phyloP scores from a whole-genome alignment of 768 basidiomycete species.

The Boletus barrowsii region DNA sequence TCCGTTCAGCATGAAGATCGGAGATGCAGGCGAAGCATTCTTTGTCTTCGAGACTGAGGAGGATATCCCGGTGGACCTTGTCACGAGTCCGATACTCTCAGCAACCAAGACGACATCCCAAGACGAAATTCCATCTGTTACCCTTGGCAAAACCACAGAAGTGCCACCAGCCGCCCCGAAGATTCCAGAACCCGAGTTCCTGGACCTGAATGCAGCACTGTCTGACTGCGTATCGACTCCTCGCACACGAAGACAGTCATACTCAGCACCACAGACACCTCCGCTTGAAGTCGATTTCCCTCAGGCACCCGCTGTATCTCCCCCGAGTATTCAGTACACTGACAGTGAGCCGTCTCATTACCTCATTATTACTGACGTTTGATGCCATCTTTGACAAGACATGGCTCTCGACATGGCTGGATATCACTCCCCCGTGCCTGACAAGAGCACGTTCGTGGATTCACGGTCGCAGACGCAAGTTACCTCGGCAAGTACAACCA shows the following conservation, averaged over 20 bases:
- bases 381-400: conserved; percentile 39
- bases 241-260: conserved; percentile 25
- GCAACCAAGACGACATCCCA: conserved; percentile 42
- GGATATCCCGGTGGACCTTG: conserved; percentile 88
- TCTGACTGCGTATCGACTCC: conserved; percentile 13
- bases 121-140: conserved; percentile 29
- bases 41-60: conserved; percentile 97
- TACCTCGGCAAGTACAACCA: not conserved
- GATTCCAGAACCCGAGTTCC: conserved; percentile 69
- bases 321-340: conserved; percentile 61
- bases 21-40: conserved; percentile 98
- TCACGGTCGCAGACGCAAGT: conserved; percentile 12
- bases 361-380: not conserved
- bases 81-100: conserved; percentile 87
- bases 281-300: conserved; percentile 43
- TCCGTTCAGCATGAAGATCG: conserved; percentile 97
- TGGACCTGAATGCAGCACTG: conserved; percentile 68
- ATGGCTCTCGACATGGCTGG: conserved; percentile 82
- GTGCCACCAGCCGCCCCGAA: conserved; percentile 8
- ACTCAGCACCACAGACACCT: conserved; percentile 30
- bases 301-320: conserved; percentile 39
- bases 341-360: conserved; percentile 39
- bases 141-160: conserved; percentile 17
- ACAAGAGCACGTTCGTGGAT: not conserved
- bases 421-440: conserved; percentile 49